These are phyloP conservation scores for Pyrenochaeta sp. DNA, from an alignment of 2,329 filamentous ascomycete genomes.

Conservation along the genomic window DNA sequence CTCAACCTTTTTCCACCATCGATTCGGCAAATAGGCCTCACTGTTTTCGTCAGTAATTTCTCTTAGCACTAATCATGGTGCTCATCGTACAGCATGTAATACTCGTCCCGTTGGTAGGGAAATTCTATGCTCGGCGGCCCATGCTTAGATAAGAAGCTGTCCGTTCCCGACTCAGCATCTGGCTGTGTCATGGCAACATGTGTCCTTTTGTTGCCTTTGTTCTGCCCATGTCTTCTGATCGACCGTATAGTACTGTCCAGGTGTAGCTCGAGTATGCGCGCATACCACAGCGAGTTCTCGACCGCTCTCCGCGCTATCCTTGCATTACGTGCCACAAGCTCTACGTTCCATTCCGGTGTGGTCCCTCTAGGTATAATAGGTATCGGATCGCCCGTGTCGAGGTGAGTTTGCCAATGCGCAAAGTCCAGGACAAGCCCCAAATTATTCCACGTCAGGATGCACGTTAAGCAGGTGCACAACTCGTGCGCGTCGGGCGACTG, in stretches of 20 bases:
- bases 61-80: neutral
- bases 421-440: slow-evolving; percentile 65
- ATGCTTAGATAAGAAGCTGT: slow-evolving; percentile 60
- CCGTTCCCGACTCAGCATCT: slow-evolving; percentile 58
- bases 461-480: slow-evolving; percentile 67
- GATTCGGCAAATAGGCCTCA: slow-evolving; percentile 64
- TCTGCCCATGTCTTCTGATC: slow-evolving; percentile 58
- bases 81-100: slow-evolving; percentile 61
- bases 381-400: slow-evolving; percentile 62
- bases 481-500: slow-evolving; percentile 54
- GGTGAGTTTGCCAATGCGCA: slow-evolving; percentile 62
- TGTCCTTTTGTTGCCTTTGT: slow-evolving; percentile 58
- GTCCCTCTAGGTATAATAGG: slow-evolving; percentile 61
- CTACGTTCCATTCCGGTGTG: slow-evolving; percentile 60
- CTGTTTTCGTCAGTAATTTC: slow-evolving; percentile 22
- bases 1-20: slow-evolving; percentile 60
- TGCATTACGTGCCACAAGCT: slow-evolving; percentile 56
- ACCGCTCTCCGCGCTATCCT: slow-evolving; percentile 58
- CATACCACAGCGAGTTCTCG: slow-evolving; percentile 60
- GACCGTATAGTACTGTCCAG: slow-evolving; percentile 57
- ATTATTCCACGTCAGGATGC: slow-evolving; percentile 65
- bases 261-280: slow-evolving; percentile 59
- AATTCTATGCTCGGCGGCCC: slow-evolving; percentile 63
- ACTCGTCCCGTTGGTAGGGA: slow-evolving; percentile 65
- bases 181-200: slow-evolving; percentile 58